Evolutionary conservation across 179 eudicot species (phyloP).

Genomic region (Spinacia oleracea): DNA sequence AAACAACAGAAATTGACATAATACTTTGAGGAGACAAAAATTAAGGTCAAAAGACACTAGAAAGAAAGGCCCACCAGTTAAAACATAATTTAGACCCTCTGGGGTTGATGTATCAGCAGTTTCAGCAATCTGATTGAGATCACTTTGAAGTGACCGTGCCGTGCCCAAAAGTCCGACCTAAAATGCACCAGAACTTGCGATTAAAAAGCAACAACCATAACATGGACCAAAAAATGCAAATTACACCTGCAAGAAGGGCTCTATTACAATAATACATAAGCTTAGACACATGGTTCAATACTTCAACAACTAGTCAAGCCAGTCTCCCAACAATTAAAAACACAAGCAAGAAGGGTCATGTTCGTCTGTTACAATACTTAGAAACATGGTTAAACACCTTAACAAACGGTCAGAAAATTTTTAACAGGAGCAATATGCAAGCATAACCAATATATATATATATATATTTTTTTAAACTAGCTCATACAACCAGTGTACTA

Average conservation of each 20-base stretch:
- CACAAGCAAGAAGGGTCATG: too few relatives aligned
- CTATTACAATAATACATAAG: not conserved
- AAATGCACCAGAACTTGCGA: not conserved
- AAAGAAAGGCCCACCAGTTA: constrained; percentile 67
- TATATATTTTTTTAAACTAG: not conserved
- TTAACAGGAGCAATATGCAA: not conserved
- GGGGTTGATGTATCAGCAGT: constrained; percentile 83
- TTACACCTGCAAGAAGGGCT: not conserved
- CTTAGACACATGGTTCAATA: not conserved
- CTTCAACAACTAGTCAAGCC: not conserved
- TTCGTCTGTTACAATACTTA: too few relatives aligned
- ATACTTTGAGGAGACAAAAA: not conserved
- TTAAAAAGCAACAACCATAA: not conserved
- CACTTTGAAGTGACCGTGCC: constrained; percentile 80
- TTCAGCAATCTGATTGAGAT: constrained; percentile 84
- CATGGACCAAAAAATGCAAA: not conserved
- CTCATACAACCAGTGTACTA: not conserved
- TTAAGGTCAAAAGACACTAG: not conserved
- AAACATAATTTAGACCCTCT: constrained; percentile 70
- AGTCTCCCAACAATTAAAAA: not conserved
- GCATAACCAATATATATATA: constrained; percentile 1
- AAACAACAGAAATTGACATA: not conserved
- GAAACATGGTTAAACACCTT: not conserved
- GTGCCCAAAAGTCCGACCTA: constrained; percentile 88
- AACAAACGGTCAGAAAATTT: not conserved